These are phyloP conservation scores for Malassezia obtusa DNA, from an alignment of 1,284 basidiomycete species.

Conservation along the genomic window DNA sequence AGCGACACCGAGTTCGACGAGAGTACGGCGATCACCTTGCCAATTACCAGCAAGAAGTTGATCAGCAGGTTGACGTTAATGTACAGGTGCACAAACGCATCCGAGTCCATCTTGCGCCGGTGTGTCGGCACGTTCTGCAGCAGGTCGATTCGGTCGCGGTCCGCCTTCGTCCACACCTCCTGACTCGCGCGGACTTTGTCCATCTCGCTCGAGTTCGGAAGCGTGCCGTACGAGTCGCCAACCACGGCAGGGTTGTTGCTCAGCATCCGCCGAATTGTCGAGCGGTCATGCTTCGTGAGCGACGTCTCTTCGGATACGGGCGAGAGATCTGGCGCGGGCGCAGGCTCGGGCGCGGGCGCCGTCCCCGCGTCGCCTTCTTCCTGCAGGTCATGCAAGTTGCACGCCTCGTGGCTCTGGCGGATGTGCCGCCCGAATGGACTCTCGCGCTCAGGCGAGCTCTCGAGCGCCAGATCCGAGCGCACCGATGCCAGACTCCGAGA, in stretches of 20 bases:
- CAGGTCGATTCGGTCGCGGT: conserved; percentile 34
- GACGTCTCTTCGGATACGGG: neutral
- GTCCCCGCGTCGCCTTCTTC: neutral
- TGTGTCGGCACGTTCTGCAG: conserved; percentile 40
- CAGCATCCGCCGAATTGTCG: conserved; percentile 1
- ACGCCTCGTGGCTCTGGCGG: neutral
- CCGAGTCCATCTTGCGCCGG: conserved; percentile 33
- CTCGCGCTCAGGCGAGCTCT: neutral
- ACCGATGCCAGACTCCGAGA: neutral
- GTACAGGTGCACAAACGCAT: conserved; percentile 33
- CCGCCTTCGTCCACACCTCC: conserved; percentile 19
- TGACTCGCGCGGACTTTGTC: neutral
- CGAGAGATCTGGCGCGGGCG: too few species aligned
- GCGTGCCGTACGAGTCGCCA: neutral
- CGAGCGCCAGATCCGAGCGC: neutral
- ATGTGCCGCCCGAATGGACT: neutral
- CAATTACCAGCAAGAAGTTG: conserved; percentile 52
- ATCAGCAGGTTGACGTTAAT: conserved; percentile 46
- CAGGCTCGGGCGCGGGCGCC: neutral
- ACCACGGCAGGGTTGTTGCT: conserved; percentile 2
- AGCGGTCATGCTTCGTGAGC: neutral
- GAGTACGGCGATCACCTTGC: conserved; percentile 53
- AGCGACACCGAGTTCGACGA: conserved; percentile 55
- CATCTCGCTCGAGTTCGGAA: neutral
- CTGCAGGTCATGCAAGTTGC: neutral